Base-by-base conservation (phyloP, 768 basidiomycete species). In the Tylopilus vinaceipallidus region DNA sequence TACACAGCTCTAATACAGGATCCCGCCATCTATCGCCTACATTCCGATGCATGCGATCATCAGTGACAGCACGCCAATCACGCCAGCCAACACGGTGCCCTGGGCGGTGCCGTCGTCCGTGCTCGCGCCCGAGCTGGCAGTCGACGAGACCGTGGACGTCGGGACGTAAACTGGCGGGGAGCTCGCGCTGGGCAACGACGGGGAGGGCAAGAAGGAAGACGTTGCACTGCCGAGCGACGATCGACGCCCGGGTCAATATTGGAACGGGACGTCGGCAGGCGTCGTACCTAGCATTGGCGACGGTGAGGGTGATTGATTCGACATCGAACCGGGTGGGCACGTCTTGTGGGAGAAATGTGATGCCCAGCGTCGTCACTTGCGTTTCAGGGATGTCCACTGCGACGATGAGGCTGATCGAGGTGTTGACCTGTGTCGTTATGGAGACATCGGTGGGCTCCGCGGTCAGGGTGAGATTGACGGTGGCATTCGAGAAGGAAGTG, bases 401-500 rank as follows among this genome's bases (percentile, higher is more conserved):
- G 23, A 65, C 57, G 23, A 75, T 69, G 23, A 71, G 60, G 20
- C 64, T 68, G 27, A 73, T 61, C 8, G 73, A 68, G 0, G 79
- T 73, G 54, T 79, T 71, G 41, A 80, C 67, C 19, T 57, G n/a
- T 6, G 55, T 51, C 0, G 68, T 71, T 36, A 75, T 55, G 3
- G 69, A 57, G 37, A 71, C 61, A n/a, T 75, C 68, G 16, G 53
- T 42, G 0, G 71, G 69, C 6, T 64, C 63, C 22, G 66, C 68
- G 7, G 77, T 74, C 26, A 79, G 52, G 1, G 80, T 79, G 30
- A 83, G 63, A 52, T 82, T 81, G 49, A 77, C 66, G 17, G 73
- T 76, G 3, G 81, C 79, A 49, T 78, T 80, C 6, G 81, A 80
- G 2, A 61, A 54, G 12, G 68, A 44, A 2, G 75, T 74, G 12